These are phyloP conservation scores for Dryas drummondii DNA, from an alignment of 306 rosid species.

Conservation along the genomic window DNA sequence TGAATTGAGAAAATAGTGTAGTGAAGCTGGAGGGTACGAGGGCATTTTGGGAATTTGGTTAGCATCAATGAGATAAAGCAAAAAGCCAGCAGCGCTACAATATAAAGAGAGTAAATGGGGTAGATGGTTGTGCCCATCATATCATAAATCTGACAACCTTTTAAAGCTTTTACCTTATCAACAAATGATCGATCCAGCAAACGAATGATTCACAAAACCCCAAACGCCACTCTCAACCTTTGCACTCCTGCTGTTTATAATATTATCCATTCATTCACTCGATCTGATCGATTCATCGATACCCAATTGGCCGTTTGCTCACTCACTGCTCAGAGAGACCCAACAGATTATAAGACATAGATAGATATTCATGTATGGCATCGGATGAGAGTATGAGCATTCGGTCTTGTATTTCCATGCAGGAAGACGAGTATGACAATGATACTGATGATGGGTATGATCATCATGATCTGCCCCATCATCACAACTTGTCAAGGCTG, in stretches of 20 bases:
- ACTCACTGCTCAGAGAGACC: no score
- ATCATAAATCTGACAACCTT: neutral
- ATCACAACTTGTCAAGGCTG: conserved; percentile 56
- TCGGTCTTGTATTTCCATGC: conserved; percentile 35
- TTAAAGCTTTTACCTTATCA: conserved; percentile 39
- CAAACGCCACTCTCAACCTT: conserved; percentile 10
- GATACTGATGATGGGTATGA: conserved; percentile 16
- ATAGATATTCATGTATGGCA: conserved; percentile 30
- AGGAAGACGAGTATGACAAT: conserved; percentile 41
- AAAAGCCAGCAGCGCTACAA: neutral
- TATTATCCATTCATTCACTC: neutral
- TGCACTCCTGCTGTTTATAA: neutral
- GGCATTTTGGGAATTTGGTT: neutral
- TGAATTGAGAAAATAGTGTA: no score
- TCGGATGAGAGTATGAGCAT: conserved; percentile 48
- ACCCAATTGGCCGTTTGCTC: neutral
- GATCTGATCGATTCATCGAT: neutral
- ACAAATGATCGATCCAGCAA: conserved; percentile 12
- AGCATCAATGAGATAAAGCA: neutral
- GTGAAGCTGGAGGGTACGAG: neutral
- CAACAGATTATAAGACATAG: no score
- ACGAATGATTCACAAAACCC: conserved; percentile 37
- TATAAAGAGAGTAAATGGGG: neutral
- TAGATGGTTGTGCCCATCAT: neutral
- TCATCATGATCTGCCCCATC: conserved; percentile 30